Conservation (phyloP, 176 grass and related monocot genomes). For the Musa beccarii region DNA sequence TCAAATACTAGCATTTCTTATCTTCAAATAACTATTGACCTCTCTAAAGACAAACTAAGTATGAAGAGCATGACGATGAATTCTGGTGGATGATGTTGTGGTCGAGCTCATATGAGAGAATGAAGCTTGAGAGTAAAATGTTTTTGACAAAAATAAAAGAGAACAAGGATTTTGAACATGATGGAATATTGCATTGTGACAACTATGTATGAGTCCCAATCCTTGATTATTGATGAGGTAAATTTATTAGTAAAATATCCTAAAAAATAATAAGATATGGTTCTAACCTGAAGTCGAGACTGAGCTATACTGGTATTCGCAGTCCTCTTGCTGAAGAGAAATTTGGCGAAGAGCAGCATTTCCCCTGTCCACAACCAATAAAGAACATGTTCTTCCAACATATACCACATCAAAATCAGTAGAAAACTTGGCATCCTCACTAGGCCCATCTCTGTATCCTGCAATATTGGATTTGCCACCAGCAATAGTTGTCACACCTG, state of each 20-base stretch:
- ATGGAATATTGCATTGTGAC: background rate
- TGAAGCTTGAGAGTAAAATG: too few species aligned
- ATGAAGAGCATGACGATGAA: too few species aligned
- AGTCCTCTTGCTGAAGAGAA: constrained; percentile 76
- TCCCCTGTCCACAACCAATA: constrained; percentile 85
- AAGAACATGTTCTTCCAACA: constrained; percentile 78
- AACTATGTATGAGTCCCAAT: background rate
- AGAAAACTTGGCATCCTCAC: constrained; percentile 97
- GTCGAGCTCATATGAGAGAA: too few species aligned
- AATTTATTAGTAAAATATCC: background rate
- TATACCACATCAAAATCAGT: constrained; percentile 93
- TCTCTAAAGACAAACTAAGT: too few species aligned
- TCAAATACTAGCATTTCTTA: background rate
- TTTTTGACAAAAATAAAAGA: background rate
- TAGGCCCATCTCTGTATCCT: constrained; percentile 94
- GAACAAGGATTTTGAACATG: background rate
- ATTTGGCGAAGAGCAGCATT: constrained; percentile 97
- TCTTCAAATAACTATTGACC: too few species aligned
- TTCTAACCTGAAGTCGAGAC: constrained; percentile 71
- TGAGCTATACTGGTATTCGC: constrained; percentile 69
- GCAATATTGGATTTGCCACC: constrained; percentile 94
- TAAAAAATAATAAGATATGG: background rate
- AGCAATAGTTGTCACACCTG: constrained; percentile 94
- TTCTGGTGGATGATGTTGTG: too few species aligned
- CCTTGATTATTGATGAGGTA: background rate